Evolutionary conservation across 257 asterid genomes (phyloP).

Genomic region (Linderniella brevidens): DNA sequence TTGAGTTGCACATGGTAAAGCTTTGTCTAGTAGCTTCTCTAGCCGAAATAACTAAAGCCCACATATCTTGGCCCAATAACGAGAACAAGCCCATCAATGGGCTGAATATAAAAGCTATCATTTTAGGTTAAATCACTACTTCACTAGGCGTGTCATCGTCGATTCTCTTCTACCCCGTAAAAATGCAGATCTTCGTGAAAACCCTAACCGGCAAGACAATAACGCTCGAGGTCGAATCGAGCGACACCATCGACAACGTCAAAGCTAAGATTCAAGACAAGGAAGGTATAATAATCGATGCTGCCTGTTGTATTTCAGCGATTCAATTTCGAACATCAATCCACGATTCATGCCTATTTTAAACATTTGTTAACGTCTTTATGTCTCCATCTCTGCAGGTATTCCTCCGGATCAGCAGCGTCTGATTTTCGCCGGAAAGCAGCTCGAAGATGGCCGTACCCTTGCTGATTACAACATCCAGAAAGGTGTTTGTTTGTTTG

Average conservation of each 20-base stretch:
- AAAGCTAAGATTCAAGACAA: slow-evolving; percentile 66
- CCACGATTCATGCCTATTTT: no score
- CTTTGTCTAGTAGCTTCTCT: no score
- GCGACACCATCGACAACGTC: slow-evolving; percentile 62
- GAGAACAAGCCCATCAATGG: no score
- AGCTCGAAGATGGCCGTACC: slow-evolving; percentile 65
- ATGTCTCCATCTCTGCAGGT: slow-evolving; percentile 16
- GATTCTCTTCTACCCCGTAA: no score
- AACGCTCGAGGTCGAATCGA: slow-evolving; percentile 62
- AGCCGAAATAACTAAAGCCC: no score
- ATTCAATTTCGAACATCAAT: neutral
- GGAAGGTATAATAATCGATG: slow-evolving; percentile 44
- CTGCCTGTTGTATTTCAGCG: no score
- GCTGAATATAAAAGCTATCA: no score
- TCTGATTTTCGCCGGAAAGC: slow-evolving; percentile 62
- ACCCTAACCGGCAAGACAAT: slow-evolving; percentile 61
- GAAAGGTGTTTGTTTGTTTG: slow-evolving; percentile 18
- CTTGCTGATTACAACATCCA: slow-evolving; percentile 59
- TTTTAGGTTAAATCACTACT: no score
- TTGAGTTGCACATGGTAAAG: no score
- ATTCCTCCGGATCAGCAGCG: slow-evolving; percentile 73
- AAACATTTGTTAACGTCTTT: no score
- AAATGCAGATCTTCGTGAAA: slow-evolving; percentile 66
- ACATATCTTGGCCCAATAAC: no score
- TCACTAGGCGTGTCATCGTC: no score